Evolutionary conservation across 2,329 filamentous ascomycete genomes (phyloP), one percentile per base, ranked within the genome.

Genomic region (Trichoderma cornu-damae): DNA sequence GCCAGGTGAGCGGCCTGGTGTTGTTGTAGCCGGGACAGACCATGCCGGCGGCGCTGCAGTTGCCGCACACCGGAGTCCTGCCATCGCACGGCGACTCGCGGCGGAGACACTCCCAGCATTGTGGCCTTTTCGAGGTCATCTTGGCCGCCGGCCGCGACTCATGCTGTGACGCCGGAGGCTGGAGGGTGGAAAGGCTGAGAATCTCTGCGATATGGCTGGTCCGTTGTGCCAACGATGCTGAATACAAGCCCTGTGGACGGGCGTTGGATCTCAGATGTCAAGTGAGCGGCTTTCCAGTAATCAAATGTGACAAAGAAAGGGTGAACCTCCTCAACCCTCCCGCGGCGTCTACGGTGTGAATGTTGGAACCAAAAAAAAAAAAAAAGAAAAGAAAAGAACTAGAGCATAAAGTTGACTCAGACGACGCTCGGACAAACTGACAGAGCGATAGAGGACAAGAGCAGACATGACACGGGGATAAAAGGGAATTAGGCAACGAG

Each of bases 101-200:
- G n/a, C 73, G 69, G 20, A 66, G 70, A 58, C 73, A 76, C 59
- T 75, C 73, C 74, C 73, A 76, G 61, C 73, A 76, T 52, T 73
- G 70, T 32, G 42, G 51, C 42, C 42, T 46, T 46, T 55, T 55
- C 30, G 51, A 54, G 22, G 51, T 55, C 51, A 55, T 55, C 51
- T 30, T 55, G 42, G 51, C 42, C 32, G 42, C 42, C 35, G 4
- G 48, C 20, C 32, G 49, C 26, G 37, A 4, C 34, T 44, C 51
- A 55, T 55, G 42, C 51, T 55, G 51, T 30, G 38, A 22, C 18
- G 50, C 38, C 7, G 28, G 5, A 16, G 28, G 40, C 51, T 30
- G n/a, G 40, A 22, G 18, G 28, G n/a, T n/a, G n/a, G 9, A 12
- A 12, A 24, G 30, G 26, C 14, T 8, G 14, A 14, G 16, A 12